A percentile compares a stretch with the other conserved stretches of the same genome.
Conservation (phyloP, 1,139 yeast genomes). For the Hemisphaericaspora subhashii region DNA sequence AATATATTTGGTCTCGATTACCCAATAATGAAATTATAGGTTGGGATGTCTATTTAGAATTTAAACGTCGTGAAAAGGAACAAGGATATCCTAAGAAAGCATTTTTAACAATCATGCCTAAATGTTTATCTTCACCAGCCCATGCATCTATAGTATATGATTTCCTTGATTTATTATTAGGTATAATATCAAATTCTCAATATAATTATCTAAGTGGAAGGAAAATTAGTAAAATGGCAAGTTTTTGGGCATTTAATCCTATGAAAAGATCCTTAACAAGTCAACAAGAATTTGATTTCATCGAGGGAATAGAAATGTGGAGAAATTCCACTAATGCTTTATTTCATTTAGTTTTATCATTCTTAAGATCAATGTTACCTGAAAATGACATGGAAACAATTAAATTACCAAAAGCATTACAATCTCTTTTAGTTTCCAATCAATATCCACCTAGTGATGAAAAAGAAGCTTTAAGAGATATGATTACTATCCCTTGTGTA, state of each 20-base stretch:
- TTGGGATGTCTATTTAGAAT: constrained; percentile 79
- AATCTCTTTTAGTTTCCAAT: constrained; percentile 58
- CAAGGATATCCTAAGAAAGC: constrained; percentile 69
- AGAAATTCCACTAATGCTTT: constrained; percentile 81
- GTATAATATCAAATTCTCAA: constrained; percentile 81
- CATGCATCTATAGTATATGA: constrained; percentile 90
- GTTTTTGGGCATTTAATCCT: constrained; percentile 80
- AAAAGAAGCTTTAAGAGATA: constrained; percentile 37
- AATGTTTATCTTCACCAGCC: constrained; percentile 76
- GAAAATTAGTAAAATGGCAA: constrained; percentile 78
- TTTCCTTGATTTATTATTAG: constrained; percentile 75
- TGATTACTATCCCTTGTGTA: constrained; percentile 57
- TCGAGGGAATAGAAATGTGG: constrained; percentile 78
- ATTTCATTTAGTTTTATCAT: constrained; percentile 76
- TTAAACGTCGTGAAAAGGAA: constrained; percentile 63
- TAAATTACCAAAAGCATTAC: constrained; percentile 64
- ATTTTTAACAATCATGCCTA: constrained; percentile 79
- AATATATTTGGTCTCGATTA: constrained; percentile 83
- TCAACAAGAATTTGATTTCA: constrained; percentile 44
- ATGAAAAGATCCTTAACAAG: constrained; percentile 5
- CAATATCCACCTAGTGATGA: constrained; percentile 64
- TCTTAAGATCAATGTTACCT: constrained; percentile 78
- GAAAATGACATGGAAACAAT: constrained; percentile 56
- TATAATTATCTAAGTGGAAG: constrained; percentile 78
- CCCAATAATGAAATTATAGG: constrained; percentile 82